Base-by-base conservation (phyloP, 768 basidiomycete genomes). In the Amanita phalloides region DNA sequence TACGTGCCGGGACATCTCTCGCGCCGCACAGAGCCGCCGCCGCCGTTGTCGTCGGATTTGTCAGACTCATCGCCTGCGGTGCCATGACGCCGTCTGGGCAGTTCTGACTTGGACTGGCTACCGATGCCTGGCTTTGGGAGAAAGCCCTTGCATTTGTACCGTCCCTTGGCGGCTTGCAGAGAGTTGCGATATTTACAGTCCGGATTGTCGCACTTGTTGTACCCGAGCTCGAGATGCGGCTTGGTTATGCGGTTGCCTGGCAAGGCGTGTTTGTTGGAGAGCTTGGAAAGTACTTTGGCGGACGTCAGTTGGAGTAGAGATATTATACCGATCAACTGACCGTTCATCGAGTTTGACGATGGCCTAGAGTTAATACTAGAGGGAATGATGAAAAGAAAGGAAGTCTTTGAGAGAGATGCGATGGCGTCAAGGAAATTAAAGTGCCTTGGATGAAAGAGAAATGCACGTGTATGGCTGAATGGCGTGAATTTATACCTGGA, bases 91-190 rank as follows among this genome's bases (percentile, higher is more conserved):
- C 58, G 54, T 26, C 60, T 56, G 32, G 28, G 28, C 3, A 30
- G 28, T 30, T 9, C 10, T 0, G 32, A 11, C 10, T 11, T 32
- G 10, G 10, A 10, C 48, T 35, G 44, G 65, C 65, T 3, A 56
- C 59, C 17, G 64, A 64, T 32, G 17, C 59, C 53, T 49, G 8
- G 28, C 8, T 52, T 50, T 10, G 46, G 33, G 23, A 38, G 37
- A 23, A n/a, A 21, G 21, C 60, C 61, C 26, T 55, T 54, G 55
- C 68, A 69, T 25, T 58, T 52, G 51, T 66, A 69, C 3, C 39
- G 53, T 9, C 68, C 68, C 30, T 59, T 52, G 7, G 53, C 62
- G 9, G 58, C 58, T 49, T 69, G 67, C 32, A 65, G 65, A 7
- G 59, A 58, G 53, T 69, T 69, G 23, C 59, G 54, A 42, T 55